Evolutionary conservation across 148 eudicot genomes (phyloP).

Genomic region (Talinum fruticosum): DNA sequence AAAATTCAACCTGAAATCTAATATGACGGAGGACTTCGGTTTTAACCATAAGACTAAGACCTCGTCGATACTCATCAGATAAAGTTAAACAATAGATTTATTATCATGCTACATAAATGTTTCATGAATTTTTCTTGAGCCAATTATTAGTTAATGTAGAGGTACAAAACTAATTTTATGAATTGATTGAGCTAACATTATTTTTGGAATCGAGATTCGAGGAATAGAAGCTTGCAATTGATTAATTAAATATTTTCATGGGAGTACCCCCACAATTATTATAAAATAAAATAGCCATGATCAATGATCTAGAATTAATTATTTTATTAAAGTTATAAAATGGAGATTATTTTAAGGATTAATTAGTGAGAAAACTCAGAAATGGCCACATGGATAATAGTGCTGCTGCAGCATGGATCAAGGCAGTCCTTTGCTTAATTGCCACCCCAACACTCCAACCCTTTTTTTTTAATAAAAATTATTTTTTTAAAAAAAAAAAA

Average conservation of each 20-base stretch:
- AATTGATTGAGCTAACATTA: not conserved
- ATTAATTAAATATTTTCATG: not conserved
- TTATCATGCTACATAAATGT: no score
- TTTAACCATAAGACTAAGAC: no score
- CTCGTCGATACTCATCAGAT: no score
- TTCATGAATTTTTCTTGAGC: no score
- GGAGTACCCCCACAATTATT: no score
- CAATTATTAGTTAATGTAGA: no score
- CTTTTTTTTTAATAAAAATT: not conserved
- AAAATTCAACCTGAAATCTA: no score
- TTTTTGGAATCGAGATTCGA: not conserved
- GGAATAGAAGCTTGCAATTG: slow-evolving; percentile 6
- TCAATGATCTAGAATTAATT: not conserved
- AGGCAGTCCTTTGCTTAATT: not conserved
- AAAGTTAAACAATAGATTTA: no score
- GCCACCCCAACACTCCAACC: slow-evolving; percentile 9
- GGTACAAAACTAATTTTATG: not conserved
- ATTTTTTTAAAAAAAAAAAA: no score
- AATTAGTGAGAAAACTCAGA: slow-evolving; percentile 1
- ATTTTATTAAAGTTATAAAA: slow-evolving; percentile 9
- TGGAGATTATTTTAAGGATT: not conserved
- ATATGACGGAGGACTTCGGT: no score
- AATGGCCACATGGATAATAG: slow-evolving; percentile 16
- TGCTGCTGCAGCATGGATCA: slow-evolving; percentile 14
- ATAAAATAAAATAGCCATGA: not conserved